Base-by-base conservation (phyloP, 495 filamentous ascomycete genomes). In the Penicillium canariense region DNA sequence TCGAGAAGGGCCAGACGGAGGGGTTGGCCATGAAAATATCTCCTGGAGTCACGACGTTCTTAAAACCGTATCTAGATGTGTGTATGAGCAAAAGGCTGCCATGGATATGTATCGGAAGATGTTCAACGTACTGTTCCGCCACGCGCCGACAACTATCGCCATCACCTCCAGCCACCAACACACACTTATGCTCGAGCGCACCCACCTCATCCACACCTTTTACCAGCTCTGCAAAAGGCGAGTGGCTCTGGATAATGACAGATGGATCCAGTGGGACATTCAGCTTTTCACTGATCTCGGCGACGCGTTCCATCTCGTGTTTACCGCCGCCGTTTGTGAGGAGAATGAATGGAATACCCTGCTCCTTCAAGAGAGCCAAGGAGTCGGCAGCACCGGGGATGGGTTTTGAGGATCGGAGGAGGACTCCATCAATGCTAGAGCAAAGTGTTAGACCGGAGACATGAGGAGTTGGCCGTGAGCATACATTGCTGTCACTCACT, bases 251-350 rank as follows among this genome's bases (percentile, higher is more conserved):
- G 17, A 96, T 76, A 63, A 95, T 87, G 66, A 89, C 85, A 22
- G 76, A 75, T 3, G 76, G 72, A 36, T 84, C 77, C 20, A 93
- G 68, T 32, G 78, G 71, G 1, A 91, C 78, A 1, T 78, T 66
- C 15, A 87, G 75, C 52, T 81, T 81, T 39, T 79, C 64, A 63
- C 81, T 87, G 39, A 96, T 80, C 50, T 92, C 84, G 0, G 74
- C 73, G 23, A 90, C 85, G 26, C 89, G 83, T 44, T 86, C 82
- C 1, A 71, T 72, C 71, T 96, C 91, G 50, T 82, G 81, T 62
- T 86, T 87, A 48, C 91, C 91, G 40, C 91, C 91, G 60, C 91
- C 91, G 67, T 96, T 96, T 50, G 91, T 96, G 48, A 96, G 78
- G 30, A 96, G 80, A 58, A 95, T 88, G 72, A 89, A 95, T 10